These are phyloP conservation scores for Bruguiera sexangula DNA, from an alignment of 345 rosid genomes.

Conservation along the genomic window DNA sequence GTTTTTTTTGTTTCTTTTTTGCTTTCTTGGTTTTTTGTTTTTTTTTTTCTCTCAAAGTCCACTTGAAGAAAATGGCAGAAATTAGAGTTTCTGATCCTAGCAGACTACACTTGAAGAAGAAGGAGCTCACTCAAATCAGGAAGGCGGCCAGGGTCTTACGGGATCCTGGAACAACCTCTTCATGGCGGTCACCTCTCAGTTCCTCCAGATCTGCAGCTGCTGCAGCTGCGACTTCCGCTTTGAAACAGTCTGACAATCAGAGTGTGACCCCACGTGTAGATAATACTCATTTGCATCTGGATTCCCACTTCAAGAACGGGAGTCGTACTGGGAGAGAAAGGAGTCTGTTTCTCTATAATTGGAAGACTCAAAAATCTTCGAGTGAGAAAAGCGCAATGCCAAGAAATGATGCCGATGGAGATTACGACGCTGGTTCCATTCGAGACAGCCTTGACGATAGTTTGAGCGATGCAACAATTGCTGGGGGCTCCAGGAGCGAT, in stretches of 20 bases:
- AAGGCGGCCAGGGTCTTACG: conserved; percentile 82
- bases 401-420: conserved; percentile 21
- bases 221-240: conserved; percentile 23
- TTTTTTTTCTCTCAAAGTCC: too few relatives aligned
- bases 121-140: conserved; percentile 85
- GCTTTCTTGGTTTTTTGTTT: too few relatives aligned
- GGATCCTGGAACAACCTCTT: conserved; percentile 88
- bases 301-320: conserved; percentile 25
- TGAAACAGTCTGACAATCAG: conserved; percentile 21
- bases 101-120: conserved; percentile 72
- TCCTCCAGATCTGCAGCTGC: conserved; percentile 57
- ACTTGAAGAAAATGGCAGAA: conserved; percentile 40
- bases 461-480: conserved; percentile 69
- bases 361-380: conserved; percentile 69
- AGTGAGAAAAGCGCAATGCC: conserved; percentile 44
- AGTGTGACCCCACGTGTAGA: conserved; percentile 24
- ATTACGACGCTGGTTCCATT: conserved; percentile 46
- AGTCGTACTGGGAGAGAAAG: conserved; percentile 42
- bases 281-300: conserved; percentile 26
- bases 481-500: conserved; percentile 55
- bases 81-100: conserved; percentile 64
- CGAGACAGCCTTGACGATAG: conserved; percentile 59
- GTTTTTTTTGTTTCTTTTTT: too few relatives aligned
- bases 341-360: conserved; percentile 67
- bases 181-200: conserved; percentile 70